These are phyloP conservation scores for Penicillium occitanis DNA, from an alignment of 2,329 filamentous ascomycete species.

Conservation along the genomic window DNA sequence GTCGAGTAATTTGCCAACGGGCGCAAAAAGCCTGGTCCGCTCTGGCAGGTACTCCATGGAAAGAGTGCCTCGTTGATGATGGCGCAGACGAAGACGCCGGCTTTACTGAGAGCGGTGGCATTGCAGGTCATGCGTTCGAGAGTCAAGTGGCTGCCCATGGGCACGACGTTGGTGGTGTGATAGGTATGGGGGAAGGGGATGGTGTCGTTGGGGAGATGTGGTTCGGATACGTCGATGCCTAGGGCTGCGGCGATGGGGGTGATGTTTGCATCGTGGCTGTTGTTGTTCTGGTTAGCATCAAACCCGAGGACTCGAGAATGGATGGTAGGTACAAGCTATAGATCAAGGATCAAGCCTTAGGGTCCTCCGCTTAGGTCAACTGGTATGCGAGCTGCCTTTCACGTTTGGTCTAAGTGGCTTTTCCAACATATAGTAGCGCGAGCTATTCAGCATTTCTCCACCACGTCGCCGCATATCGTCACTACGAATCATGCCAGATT, in stretches of 20 bases:
- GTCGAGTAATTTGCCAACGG: background rate
- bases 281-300: too few relatives aligned
- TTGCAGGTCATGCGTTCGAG: background rate
- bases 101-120: background rate
- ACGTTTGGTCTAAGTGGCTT: too few relatives aligned
- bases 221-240: background rate
- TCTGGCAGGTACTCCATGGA: background rate
- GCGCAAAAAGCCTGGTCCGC: background rate
- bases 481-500: too few relatives aligned
- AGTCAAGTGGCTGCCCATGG: conserved; percentile 5
- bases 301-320: too few relatives aligned
- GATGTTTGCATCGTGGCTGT: background rate
- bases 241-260: background rate
- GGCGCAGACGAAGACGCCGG: background rate
- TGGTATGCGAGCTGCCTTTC: too few relatives aligned
- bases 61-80: background rate
- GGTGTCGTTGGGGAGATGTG: background rate
- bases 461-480: too few relatives aligned
- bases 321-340: background rate
- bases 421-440: too few relatives aligned
- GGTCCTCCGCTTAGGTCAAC: too few relatives aligned
- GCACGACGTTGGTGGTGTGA: background rate
- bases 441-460: too few relatives aligned
- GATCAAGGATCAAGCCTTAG: background rate
- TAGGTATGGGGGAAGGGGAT: background rate